phyloP scores from a whole-genome alignment of 106 monocot species.

The Dendrobium officinale region DNA sequence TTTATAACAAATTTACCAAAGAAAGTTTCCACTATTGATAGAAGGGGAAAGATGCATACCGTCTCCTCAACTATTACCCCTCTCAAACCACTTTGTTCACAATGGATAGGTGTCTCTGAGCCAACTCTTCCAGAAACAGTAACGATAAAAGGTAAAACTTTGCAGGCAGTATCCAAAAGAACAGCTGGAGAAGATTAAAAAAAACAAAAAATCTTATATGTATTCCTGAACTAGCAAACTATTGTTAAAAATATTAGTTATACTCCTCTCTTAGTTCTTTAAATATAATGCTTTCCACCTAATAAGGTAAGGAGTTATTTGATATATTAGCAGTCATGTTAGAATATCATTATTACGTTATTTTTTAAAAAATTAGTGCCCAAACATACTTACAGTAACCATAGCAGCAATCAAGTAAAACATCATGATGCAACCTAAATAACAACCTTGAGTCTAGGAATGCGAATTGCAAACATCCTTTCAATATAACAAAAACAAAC shows the following conservation, averaged over 20 bases:
- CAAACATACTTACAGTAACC: not conserved
- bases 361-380: not conserved
- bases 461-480: too few relatives aligned
- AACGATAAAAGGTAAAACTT: constrained; percentile 78
- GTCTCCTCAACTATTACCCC: constrained; percentile 95
- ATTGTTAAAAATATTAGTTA: not conserved
- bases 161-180: constrained; percentile 78
- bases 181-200: constrained; percentile 30
- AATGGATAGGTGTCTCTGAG: constrained; percentile 80
- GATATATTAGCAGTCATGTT: not conserved
- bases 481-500: too few relatives aligned
- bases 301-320: not conserved
- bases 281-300: not conserved
- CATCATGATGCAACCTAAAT: not conserved
- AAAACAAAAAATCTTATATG: constrained; percentile 3
- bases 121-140: constrained; percentile 84
- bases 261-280: not conserved
- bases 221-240: not conserved
- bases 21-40: not conserved
- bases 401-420: not conserved
- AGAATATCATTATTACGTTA: not conserved
- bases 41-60: constrained; percentile 21
- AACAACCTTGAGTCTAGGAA: too few relatives aligned
- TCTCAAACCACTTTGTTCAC: constrained; percentile 84
- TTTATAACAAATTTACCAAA: constrained; percentile 1